Evolutionary conservation across 1,284 basidiomycete genomes (phyloP), one percentile per base, ranked within the genome.

Genomic region (Boletus sp.): DNA sequence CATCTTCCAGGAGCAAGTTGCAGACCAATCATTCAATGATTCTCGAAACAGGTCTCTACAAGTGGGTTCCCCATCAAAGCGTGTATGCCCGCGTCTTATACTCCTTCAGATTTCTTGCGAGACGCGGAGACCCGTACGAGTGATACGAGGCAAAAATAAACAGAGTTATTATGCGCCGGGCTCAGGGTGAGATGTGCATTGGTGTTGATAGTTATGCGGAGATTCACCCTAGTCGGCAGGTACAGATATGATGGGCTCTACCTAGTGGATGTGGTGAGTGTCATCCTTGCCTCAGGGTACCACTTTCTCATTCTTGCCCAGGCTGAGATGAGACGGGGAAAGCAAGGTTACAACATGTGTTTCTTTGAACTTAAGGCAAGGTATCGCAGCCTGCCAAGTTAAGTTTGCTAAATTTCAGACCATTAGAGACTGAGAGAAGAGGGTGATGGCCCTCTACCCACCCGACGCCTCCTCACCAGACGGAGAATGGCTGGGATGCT

Each of bases 181-280:
- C 1, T 13, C 37, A 35, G 72, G 73, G 62, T 72, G 51, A 52
- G 64, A 36, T 27, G 26, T 19, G 20, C 5, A 20, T 8, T 8
- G 25, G 13, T n/a, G 22, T 23, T 7, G 17, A 16, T 20, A 3
- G 25, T 9, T 27, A 14, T 26, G 4, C 35, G 17, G 38, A 2
- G 16, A 23, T 25, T 50, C 19, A 48, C 12, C 16, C 29, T 37
- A 4, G 8, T 35, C 19, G 22, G 7, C 20, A 74, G 73, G 32
- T 76, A 67, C 50, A 70, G 75, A 27, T 76, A 76, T 42, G 74
- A 76, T 44, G 74, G 74, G 1, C 62, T 76, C 22, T 76, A 76
- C 48, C 40, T 56, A 12, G 73, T 76, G 0, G 64, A 66, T 17
- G 49, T 41, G 2, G 62, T 66, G 16, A 23, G 51, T 50, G 10